Percentiles rank a stretch among this genome's conserved stretches.
These are phyloP conservation scores for Coemansia sp. DNA, from an alignment of 192 early-diverging fungal species.

Conservation along the genomic window DNA sequence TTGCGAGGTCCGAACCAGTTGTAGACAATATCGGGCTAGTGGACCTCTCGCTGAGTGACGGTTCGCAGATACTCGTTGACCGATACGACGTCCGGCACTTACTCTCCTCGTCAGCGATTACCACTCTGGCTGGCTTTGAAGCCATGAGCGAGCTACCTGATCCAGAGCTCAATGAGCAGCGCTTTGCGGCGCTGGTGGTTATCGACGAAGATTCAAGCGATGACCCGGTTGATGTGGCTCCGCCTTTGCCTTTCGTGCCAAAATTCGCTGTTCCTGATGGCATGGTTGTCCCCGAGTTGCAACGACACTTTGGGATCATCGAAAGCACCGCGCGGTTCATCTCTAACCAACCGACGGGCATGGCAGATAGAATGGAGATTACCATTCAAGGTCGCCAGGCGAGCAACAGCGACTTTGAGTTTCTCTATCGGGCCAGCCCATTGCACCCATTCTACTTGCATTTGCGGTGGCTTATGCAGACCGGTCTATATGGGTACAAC, in stretches of 20 bases:
- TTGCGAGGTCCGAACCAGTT: neutral
- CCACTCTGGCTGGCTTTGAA: neutral
- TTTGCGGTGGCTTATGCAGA: slow-evolving; percentile 60
- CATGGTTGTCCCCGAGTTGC: slow-evolving; percentile 48
- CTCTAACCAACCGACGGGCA: slow-evolving; percentile 46
- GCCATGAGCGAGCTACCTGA: neutral
- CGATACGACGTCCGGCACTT: slow-evolving; percentile 44
- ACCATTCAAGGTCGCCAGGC: slow-evolving; percentile 72
- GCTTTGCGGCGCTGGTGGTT: slow-evolving; percentile 20
- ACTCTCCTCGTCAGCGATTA: neutral
- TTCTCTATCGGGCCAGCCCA: slow-evolving; percentile 57
- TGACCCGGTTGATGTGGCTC: neutral
- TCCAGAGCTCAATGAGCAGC: slow-evolving; percentile 5
- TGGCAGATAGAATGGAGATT: slow-evolving; percentile 63
- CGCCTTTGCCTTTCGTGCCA: neutral
- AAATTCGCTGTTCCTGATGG: slow-evolving; percentile 25
- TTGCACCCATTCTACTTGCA: slow-evolving; percentile 75
- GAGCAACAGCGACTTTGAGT: slow-evolving; percentile 68
- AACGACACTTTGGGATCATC: slow-evolving; percentile 64
- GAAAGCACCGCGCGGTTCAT: slow-evolving; percentile 71
- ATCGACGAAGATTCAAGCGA: slow-evolving; percentile 15
- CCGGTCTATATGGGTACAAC: slow-evolving; percentile 58
- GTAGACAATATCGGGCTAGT: slow-evolving; percentile 4
- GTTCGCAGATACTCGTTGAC: slow-evolving; percentile 11
- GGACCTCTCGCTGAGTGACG: neutral